Evolutionary conservation across 1,139 yeast genomes (phyloP), one percentile per base, ranked within the genome.

Genomic region (Suhomyces taliae): DNA sequence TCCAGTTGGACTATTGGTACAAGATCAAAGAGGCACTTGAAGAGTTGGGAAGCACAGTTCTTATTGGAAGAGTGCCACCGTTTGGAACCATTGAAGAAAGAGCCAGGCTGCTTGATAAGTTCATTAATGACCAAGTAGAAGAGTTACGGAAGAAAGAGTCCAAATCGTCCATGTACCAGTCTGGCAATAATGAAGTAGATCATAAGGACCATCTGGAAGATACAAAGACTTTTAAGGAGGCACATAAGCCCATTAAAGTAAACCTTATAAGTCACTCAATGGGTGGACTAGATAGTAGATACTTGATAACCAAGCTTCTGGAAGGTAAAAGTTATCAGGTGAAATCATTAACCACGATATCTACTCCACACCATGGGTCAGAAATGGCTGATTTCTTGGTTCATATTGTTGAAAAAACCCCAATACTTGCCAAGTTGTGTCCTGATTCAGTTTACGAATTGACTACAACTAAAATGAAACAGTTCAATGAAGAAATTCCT

Each of bases 221-320:
- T 11, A 44, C 26, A 5, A 31, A 46, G 8, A 44, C 50, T 11
- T 49, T 56, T 10, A 50, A 52, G 4, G 40, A 48, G 11, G 47
- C 53, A 7, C 54, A 62, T 12, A 64, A 69, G 34, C 73, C 70
- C 40, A 60, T 75, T 29, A 81, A 82, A 51, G 69, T 90, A 12
- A 90, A 90, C 60, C 65, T 90, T 36, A 74, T 90, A 19, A 95
- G 95, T n/a, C 97, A 90, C 61, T 89, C 96, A 0, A 90, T 90
- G 97, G 97, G 97, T 8, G 97, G 97, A 0, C 68, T 90, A 37
- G 97, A 90, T 62, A 81, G 91, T 36, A 67, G 97, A 43, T 88
- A 85, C 59, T 66, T 90, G 54, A 86, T 89, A 1, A 77, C 89
- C 0, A 69, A 78, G 44, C 63, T 85, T 12, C 68, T 73, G 24